Base-by-base conservation (phyloP, 176 grass and related monocot genomes). In the Pontederia crassipes region DNA sequence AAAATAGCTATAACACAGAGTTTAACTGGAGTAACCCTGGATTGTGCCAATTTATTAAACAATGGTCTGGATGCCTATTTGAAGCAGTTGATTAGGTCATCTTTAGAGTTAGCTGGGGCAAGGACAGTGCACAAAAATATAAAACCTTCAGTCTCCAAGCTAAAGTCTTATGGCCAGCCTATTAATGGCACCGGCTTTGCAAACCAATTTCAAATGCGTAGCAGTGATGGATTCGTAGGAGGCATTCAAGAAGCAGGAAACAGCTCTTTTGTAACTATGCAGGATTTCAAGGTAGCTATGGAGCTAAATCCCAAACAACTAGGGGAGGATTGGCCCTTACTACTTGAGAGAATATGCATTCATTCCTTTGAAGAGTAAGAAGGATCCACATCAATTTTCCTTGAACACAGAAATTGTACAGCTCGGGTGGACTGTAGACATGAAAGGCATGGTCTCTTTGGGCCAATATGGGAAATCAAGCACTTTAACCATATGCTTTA, bases 51-150 rank as follows among this genome's bases (percentile, higher is more conserved):
- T 27, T 60, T 72, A 11, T 16, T 72, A 47, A 72, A 72, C 17
- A 61, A 61, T 49, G 46, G 26, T 0, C 35, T 72, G 24, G 69
- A 72, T 72, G 57, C n/a, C 40, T 60, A 72, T 52, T 72, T 72
- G 69, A 72, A 72, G 57, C 46, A 13, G 47, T 27, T 72, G 69
- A 72, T 72, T 72, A 72, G 26, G 24, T 72, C 69, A 10, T 60
- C 57, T 16, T 12, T 52, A 13, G 57, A 72, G 9, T 12, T 72
- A 52, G 47, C 50, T 52, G 27, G 57, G 35, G 69, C 13, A 49
- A 50, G 57, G 45, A 57, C 29, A 16, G 9, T 16, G 32, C 53
- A 69, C 29, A 17, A 59, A 32, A 12, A 55, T 32, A 49, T 28
- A 71, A 72, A 61, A 15, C 48, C 50, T 13, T 2, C 17, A 65